phyloP scores from a whole-genome alignment of 345 rosid species.

The Pistacia atlantica region DNA sequence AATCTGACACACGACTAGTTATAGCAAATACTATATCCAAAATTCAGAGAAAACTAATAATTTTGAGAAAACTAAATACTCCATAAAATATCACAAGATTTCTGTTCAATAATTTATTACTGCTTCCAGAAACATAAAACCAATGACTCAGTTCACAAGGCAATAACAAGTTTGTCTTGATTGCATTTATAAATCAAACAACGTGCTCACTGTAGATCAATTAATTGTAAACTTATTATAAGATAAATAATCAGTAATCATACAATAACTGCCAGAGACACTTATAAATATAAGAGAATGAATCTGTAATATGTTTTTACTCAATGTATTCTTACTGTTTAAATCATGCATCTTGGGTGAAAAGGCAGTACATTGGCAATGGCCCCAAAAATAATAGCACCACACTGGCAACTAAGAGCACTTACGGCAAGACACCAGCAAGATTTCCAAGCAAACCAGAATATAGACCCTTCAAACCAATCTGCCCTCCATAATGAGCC shows the following conservation, averaged over 20 bases:
- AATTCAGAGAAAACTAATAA: too few species aligned
- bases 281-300: background rate
- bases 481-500: constrained; percentile 69
- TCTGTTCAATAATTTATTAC: too few species aligned
- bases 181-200: background rate
- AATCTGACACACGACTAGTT: too few species aligned
- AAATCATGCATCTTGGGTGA: background rate
- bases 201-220: background rate
- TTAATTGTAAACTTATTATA: background rate
- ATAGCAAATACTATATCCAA: too few species aligned
- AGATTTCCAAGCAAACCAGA: constrained; percentile 89
- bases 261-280: too few species aligned
- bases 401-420: constrained; percentile 18
- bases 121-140: too few species aligned
- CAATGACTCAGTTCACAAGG: too few species aligned
- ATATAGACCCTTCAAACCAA: constrained; percentile 68
- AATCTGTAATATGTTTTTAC: background rate
- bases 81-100: too few species aligned
- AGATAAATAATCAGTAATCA: background rate
- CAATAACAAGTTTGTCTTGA: background rate
- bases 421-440: constrained; percentile 87
- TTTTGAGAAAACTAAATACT: too few species aligned
- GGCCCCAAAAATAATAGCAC: background rate
- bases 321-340: background rate
- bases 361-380: background rate